Evolutionary conservation across 345 rosid species (phyloP).

Genomic region (Citrus sp.): DNA sequence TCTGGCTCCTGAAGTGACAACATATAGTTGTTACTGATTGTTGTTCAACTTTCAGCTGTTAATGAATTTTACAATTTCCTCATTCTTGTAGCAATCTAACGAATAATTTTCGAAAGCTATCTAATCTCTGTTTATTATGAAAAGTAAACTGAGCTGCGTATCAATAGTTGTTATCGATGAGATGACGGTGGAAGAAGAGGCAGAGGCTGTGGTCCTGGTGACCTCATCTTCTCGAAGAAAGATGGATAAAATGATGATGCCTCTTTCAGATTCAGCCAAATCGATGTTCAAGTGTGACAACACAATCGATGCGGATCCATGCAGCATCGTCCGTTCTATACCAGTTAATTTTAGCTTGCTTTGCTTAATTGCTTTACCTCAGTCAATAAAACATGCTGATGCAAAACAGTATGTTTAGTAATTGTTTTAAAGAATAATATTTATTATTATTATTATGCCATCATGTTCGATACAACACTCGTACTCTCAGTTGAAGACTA

Average conservation of each 20-base stretch:
- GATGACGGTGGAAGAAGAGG: neutral
- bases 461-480: too few species aligned
- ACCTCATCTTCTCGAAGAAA: neutral
- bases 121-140: neutral
- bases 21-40: neutral
- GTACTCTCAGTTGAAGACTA: too few species aligned
- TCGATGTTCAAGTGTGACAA: neutral
- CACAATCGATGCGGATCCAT: neutral
- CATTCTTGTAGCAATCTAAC: neutral
- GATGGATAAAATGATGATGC: neutral
- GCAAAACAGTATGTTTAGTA: too few species aligned
- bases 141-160: too few species aligned
- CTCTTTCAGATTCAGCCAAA: neutral
- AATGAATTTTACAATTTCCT: neutral
- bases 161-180: neutral
- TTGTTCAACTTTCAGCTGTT: neutral
- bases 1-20: neutral
- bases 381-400: too few species aligned
- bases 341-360: neutral
- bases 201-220: constrained; percentile 13
- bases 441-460: too few species aligned
- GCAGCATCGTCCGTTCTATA: neutral
- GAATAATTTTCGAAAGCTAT: neutral
- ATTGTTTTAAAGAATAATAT: too few species aligned
- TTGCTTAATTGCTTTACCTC: neutral